Percentiles rank a stretch among this genome's conserved stretches.
phyloP scores from a whole-genome alignment of 345 rosid genomes.

The Eucalyptus marginata region DNA sequence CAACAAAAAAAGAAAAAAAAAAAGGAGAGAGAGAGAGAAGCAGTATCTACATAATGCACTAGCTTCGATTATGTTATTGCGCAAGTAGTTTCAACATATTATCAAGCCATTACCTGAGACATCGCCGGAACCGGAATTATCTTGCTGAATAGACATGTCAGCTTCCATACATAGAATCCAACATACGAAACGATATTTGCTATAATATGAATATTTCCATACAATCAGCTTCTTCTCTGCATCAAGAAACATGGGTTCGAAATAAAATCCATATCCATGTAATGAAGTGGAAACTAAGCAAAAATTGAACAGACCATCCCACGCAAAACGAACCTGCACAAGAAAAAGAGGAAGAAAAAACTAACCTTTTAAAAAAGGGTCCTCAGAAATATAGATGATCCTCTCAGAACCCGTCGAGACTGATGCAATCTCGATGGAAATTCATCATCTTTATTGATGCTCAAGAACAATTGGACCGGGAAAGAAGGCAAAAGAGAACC shows the following conservation, averaged over 20 bases:
- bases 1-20: rapidly evolving
- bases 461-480: neutral
- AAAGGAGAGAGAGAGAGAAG: neutral
- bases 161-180: neutral
- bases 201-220: slow-evolving; percentile 4
- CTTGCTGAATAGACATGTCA: slow-evolving; percentile 50
- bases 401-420: neutral
- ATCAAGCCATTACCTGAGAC: slow-evolving; percentile 23
- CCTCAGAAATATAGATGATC: neutral
- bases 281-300: neutral
- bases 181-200: neutral
- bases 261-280: neutral
- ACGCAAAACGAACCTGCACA: neutral
- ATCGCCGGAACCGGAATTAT: slow-evolving; percentile 15
- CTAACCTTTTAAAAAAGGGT: neutral
- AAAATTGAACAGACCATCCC: neutral
- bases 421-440: neutral
- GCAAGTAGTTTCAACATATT: neutral
- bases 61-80: neutral
- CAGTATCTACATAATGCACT: neutral
- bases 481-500: neutral
- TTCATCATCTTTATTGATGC: neutral
- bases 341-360: neutral
- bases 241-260: neutral
- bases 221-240: neutral